Evolutionary conservation across 2,329 filamentous ascomycete species (phyloP).

Genomic region (Claviceps arundinis): DNA sequence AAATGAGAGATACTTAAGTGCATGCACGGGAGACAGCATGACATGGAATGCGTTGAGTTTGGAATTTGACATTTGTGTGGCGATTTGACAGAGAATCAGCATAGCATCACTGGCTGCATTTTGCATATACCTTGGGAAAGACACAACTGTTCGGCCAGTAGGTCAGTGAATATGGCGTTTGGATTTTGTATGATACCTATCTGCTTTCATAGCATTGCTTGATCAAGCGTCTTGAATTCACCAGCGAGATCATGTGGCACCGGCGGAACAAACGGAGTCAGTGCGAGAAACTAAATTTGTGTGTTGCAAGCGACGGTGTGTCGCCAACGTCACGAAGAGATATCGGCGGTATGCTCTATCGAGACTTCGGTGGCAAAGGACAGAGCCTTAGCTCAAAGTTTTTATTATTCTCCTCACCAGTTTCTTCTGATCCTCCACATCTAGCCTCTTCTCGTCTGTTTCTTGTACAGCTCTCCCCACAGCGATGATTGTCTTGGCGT

Average conservation of each 20-base stretch:
- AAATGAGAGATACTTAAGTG: slow-evolving; percentile 14
- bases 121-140: neutral
- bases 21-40: no score
- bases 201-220: neutral
- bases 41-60: slow-evolving; percentile 17
- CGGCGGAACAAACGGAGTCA: neutral
- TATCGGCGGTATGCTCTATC: no score
- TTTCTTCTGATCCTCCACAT: slow-evolving; percentile 55
- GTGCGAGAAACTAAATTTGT: neutral
- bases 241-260: neutral
- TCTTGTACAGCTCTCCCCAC: slow-evolving; percentile 68
- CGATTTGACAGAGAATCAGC: neutral
- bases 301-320: neutral
- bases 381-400: slow-evolving; percentile 32
- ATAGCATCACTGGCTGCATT: neutral
- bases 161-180: neutral
- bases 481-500: slow-evolving; percentile 55
- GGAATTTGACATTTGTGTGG: neutral
- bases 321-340: no score
- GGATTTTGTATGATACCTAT: neutral
- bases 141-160: neutral
- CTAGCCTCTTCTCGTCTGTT: slow-evolving; percentile 56
- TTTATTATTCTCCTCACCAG: slow-evolving; percentile 54
- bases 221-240: no score
- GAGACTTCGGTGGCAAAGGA: no score